Conservation (phyloP, 106 monocot genomes). For the Allium sativum region DNA sequence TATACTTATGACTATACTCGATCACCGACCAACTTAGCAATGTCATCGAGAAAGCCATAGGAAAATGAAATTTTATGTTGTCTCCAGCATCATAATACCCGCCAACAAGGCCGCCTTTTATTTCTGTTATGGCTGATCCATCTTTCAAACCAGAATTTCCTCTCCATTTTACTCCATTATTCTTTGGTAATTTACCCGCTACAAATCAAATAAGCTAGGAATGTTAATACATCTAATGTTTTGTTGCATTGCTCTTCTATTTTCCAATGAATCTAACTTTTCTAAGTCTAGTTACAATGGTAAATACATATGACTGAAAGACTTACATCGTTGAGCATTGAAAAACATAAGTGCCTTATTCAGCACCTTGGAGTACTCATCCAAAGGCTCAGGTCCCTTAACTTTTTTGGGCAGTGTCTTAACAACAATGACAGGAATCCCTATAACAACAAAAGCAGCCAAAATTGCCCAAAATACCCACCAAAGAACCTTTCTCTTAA, state of each 20-base stretch:
- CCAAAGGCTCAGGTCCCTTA: constrained; percentile 38
- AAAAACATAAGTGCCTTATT: constrained; percentile 95
- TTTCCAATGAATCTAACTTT: no score
- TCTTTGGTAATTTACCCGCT: constrained; percentile 26
- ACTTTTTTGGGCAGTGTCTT: constrained; percentile 64
- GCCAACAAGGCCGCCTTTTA: constrained; percentile 26
- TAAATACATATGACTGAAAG: not conserved
- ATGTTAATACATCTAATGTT: not conserved
- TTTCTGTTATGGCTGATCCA: constrained; percentile 11
- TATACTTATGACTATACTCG: constrained; percentile 35
- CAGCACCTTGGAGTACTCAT: constrained; percentile 61
- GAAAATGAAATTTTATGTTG: constrained; percentile 55
- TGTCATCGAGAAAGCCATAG: constrained; percentile 37
- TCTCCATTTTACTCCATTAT: constrained; percentile 21
- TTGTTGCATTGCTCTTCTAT: not conserved
- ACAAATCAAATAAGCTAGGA: not conserved
- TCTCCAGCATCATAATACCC: constrained; percentile 53
- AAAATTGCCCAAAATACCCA: constrained; percentile 28
- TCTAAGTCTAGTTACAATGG: no score
- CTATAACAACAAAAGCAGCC: constrained; percentile 57
- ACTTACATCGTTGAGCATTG: constrained; percentile 89
- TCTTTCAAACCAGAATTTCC: constrained; percentile 25
- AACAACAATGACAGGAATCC: constrained; percentile 61
- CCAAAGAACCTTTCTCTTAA: constrained; percentile 61
- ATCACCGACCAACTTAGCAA: constrained; percentile 43